Conservation (phyloP, 2,329 filamentous ascomycete genomes). For the Thielaviopsis cerberus region DNA sequence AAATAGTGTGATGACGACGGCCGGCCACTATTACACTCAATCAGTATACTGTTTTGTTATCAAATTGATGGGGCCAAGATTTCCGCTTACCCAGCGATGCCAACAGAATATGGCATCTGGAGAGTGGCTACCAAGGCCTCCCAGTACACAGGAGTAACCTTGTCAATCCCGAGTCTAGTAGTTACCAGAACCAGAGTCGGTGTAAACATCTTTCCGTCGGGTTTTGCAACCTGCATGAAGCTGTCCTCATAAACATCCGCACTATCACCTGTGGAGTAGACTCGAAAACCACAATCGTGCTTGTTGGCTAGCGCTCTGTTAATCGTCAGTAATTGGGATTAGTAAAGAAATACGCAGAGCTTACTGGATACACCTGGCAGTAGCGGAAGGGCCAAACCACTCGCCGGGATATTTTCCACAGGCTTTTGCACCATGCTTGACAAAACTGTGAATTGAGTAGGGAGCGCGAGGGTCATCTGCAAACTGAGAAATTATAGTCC, state of each 20-base stretch:
- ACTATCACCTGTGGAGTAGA: conserved; percentile 79
- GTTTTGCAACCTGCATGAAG: conserved; percentile 59
- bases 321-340: conserved; percentile 9
- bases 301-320: conserved; percentile 55
- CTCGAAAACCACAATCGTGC: conserved; percentile 46
- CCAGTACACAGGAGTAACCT: conserved; percentile 87
- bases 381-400: conserved; percentile 97
- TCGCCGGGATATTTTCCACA: conserved; percentile 92
- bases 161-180: conserved; percentile 78
- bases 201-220: conserved; percentile 45
- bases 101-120: conserved; percentile 80
- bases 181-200: conserved; percentile 81
- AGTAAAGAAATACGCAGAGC: conserved; percentile 19
- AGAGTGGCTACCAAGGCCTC: conserved; percentile 73
- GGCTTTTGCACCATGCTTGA: conserved; percentile 63
- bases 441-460: conserved; percentile 90
- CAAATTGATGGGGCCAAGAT: not conserved
- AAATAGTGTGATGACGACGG: conserved; percentile 67
- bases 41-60: conserved; percentile 6
- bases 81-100: conserved; percentile 68
- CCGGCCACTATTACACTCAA: conserved; percentile 44
- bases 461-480: conserved; percentile 72
- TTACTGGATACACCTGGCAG: conserved; percentile 82
- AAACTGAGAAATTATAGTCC: conserved; percentile 58
- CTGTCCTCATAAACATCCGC: conserved; percentile 85